Evolutionary conservation across 176 grass and related monocot species (phyloP).

Genomic region (Canna indica): DNA sequence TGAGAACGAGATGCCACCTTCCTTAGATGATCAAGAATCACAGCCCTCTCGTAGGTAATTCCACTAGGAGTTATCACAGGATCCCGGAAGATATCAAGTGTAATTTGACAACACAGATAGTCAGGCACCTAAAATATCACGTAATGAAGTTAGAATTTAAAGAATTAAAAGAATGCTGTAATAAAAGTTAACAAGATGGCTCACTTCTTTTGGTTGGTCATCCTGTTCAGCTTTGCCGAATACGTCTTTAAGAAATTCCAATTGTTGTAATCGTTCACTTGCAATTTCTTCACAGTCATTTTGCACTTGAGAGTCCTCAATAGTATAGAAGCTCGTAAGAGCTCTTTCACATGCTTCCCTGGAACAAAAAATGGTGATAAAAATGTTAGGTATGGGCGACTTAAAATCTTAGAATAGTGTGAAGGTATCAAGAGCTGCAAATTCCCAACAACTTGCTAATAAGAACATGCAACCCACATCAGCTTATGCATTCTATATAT

Average conservation of each 20-base stretch:
- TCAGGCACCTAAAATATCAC: constrained; percentile 50
- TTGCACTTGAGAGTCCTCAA: constrained; percentile 31
- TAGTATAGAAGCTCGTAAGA: constrained; percentile 54
- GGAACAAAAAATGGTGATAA: constrained; percentile 1
- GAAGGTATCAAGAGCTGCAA: no score
- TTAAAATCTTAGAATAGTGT: background rate
- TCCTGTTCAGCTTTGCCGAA: constrained; percentile 39
- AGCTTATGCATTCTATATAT: constrained; percentile 53
- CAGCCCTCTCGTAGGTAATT: constrained; percentile 69
- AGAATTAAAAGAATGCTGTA: background rate
- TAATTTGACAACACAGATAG: constrained; percentile 76
- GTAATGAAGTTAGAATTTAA: background rate
- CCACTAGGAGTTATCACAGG: constrained; percentile 86
- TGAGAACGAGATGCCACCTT: constrained; percentile 29
- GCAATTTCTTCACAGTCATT: constrained; percentile 14
- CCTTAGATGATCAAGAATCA: constrained; percentile 62
- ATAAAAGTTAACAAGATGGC: background rate
- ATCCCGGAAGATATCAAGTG: constrained; percentile 81
- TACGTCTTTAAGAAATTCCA: constrained; percentile 53
- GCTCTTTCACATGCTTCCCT: constrained; percentile 71
- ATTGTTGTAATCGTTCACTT: constrained; percentile 39
- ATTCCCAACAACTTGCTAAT: background rate
- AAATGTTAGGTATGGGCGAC: background rate
- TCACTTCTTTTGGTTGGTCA: constrained; percentile 60
- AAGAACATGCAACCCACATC: constrained; percentile 34